Conservation (phyloP, 1,139 yeast species). For the Hyphopichia khmerensis region DNA sequence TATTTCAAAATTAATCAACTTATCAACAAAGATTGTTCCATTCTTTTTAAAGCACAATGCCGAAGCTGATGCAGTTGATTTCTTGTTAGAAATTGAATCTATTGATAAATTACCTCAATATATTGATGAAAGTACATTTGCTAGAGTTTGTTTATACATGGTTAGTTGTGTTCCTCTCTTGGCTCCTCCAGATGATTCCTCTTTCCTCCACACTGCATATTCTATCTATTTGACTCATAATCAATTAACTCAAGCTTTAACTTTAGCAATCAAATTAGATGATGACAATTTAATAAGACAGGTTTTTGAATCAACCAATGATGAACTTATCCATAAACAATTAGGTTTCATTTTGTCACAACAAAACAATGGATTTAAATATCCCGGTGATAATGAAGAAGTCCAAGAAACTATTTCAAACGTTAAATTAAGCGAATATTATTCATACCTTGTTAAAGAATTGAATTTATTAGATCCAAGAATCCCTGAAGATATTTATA, state of each 20-base stretch:
- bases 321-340: slow-evolving; percentile 78
- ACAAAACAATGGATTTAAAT: slow-evolving; percentile 77
- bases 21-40: slow-evolving; percentile 81
- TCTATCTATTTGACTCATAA: slow-evolving; percentile 77
- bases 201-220: slow-evolving; percentile 89
- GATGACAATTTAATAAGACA: slow-evolving; percentile 74
- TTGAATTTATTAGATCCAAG: slow-evolving; percentile 85
- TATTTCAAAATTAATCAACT: slow-evolving; percentile 51
- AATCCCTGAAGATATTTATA: slow-evolving; percentile 93
- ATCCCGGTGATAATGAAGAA: slow-evolving; percentile 63
- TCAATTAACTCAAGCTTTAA: slow-evolving; percentile 85
- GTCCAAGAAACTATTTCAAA: slow-evolving; percentile 88
- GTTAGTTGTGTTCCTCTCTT: slow-evolving; percentile 93
- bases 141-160: slow-evolving; percentile 90
- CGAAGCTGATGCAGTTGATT: slow-evolving; percentile 97
- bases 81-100: slow-evolving; percentile 82
- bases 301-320: slow-evolving; percentile 75
- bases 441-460: slow-evolving; percentile 77
- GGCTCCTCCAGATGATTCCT: slow-evolving; percentile 91
- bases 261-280: slow-evolving; percentile 85
- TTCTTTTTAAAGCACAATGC: slow-evolving; percentile 93
- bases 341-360: slow-evolving; percentile 86
- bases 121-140: slow-evolving; percentile 82
- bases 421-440: slow-evolving; percentile 75
- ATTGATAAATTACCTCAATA: slow-evolving; percentile 79